Conservation (phyloP, 108 stramenopile genomes). For the Skeletonema potamos region DNA sequence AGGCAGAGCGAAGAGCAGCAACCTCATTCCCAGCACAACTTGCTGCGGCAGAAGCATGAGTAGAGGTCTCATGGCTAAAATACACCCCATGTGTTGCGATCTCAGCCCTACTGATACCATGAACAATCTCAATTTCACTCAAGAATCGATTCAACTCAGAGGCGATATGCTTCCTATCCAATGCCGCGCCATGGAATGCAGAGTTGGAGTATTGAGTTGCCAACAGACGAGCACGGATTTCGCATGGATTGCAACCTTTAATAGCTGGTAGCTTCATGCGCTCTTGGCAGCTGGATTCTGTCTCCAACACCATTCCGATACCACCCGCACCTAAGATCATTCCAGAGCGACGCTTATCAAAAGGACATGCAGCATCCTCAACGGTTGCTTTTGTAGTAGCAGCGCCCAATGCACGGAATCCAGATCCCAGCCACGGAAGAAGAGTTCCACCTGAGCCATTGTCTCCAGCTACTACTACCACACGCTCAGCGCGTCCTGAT, state of each 20-base stretch:
- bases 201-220: conserved; percentile 94
- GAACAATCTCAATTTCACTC: conserved; percentile 80
- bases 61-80: conserved; percentile 97
- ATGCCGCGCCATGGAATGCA: conserved; percentile 94
- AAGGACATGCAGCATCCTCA: conserved; percentile 90
- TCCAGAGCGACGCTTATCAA: conserved; percentile 89
- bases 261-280: conserved; percentile 46
- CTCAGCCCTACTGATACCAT: conserved; percentile 88
- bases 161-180: conserved; percentile 93
- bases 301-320: conserved; percentile 92
- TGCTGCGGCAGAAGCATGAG: conserved; percentile 88
- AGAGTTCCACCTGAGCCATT: conserved; percentile 90
- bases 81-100: conserved; percentile 94
- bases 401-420: conserved; percentile 95
- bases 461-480: conserved; percentile 95
- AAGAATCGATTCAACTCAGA: conserved; percentile 90
- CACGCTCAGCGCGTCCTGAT: conserved; percentile 90
- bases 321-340: conserved; percentile 96
- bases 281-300: conserved; percentile 70
- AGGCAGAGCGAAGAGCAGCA: conserved; percentile 83
- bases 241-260: conserved; percentile 53
- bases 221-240: conserved; percentile 82
- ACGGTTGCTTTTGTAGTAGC: conserved; percentile 76
- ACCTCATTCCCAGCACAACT: conserved; percentile 95
- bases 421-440: conserved; percentile 90